These are phyloP conservation scores for Neurospora africana DNA, from an alignment of 495 filamentous ascomycete genomes.

Conservation along the genomic window DNA sequence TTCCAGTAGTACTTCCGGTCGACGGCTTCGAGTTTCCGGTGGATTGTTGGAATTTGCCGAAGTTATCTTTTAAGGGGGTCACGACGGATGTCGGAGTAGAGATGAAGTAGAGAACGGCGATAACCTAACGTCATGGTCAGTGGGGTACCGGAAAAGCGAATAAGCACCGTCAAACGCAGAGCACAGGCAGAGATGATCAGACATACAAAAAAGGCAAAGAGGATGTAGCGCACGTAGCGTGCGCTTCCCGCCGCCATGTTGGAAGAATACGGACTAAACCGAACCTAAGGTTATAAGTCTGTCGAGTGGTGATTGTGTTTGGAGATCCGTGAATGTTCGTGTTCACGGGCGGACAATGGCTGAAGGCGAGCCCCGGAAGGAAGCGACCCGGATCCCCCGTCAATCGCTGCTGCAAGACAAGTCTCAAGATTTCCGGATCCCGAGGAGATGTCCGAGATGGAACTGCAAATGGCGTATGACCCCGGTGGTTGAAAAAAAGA, in stretches of 20 bases:
- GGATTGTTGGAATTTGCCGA: background rate
- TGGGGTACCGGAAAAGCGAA: background rate
- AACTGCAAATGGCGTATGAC: background rate
- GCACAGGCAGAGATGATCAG: background rate
- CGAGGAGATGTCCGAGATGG: background rate
- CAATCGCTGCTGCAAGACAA: background rate
- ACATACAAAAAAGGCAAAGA: slow-evolving; percentile 79
- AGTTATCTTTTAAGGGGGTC: slow-evolving; percentile 3
- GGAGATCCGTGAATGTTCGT: background rate
- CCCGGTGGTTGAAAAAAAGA: background rate
- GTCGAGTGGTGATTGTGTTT: background rate
- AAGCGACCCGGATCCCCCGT: background rate
- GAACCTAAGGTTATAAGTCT: background rate
- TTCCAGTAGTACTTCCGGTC: background rate
- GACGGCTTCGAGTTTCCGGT: background rate
- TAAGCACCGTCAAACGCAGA: background rate
- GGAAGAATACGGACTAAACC: background rate
- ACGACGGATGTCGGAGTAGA: slow-evolving; percentile 52
- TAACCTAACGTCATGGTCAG: slow-evolving; percentile 39
- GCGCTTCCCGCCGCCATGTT: slow-evolving; percentile 57
- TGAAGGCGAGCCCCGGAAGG: background rate
- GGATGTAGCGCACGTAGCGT: slow-evolving; percentile 76
- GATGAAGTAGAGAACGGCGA: slow-evolving; percentile 70
- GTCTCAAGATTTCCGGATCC: background rate
- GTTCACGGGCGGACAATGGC: background rate